Evolutionary conservation across 2,329 filamentous ascomycete genomes (phyloP), one percentile per base, ranked within the genome.

Genomic region (Exophiala calicioides): DNA sequence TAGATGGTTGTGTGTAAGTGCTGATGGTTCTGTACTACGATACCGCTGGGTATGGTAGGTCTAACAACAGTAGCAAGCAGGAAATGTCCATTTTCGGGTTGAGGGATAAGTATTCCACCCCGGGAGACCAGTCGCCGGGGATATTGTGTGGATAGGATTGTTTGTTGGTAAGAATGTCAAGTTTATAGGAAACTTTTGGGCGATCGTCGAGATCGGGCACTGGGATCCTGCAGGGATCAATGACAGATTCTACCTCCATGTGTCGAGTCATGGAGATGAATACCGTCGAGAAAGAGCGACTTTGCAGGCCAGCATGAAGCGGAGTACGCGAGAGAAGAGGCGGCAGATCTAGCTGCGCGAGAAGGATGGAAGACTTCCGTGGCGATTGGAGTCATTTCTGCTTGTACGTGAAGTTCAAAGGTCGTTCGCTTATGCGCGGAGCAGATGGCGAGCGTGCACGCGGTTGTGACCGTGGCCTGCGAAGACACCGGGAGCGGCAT

Each of bases 341-440:
- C 54, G 40, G 54, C 56, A 58, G 56, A 53, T 38, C 56, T 53
- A 38, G 56, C 56, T 58, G 56, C 54, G 56, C 53, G 42, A 44
- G 50, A 29, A 38, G 47, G 32, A 31, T 33, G 49, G 46, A 49
- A 42, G 42, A 46, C 45, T 34, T 34, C 23, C 23, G 37, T 20
- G 19, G 30, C n/a, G n/a, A n/a, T 44, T 30, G 34, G 37, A 18
- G 31, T 37, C 27, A 45, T 41, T 40, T 26, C 37, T 38, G 31
- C 23, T 41, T 31, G 40, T 38, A 34, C 30, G 18, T 33, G 3
- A 30, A 16, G 29, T 24, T 21, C 29, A 27, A 30, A 21, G 18
- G 33, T 47, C 26, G 34, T 24, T 44, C 40, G 15, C 31, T 43
- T 53, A 52, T 43, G 49, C 48, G 21, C 32, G 34, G 8, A 48